phyloP scores from a whole-genome alignment of 179 eudicot genomes.

The Heliamphora pulchella region DNA sequence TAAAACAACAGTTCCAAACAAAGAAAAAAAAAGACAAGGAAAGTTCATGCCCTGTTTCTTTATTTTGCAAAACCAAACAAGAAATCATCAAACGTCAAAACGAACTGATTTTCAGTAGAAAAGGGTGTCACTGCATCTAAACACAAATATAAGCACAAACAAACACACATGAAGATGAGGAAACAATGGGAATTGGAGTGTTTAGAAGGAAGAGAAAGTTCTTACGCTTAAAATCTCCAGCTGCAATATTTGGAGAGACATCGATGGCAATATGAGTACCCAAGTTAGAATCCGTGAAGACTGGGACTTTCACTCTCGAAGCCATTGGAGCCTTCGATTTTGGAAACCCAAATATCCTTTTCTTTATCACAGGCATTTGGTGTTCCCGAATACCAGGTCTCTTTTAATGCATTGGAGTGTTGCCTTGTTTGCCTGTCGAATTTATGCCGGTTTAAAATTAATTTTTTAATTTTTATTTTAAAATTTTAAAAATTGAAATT shows the following conservation, averaged over 20 bases:
- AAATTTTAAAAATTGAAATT: too few species aligned
- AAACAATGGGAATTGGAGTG: background rate
- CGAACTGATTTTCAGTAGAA: background rate
- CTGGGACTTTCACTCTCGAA: conserved; percentile 24
- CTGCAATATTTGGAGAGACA: conserved; percentile 32
- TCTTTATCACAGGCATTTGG: background rate
- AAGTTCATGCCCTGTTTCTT: background rate
- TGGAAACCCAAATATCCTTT: background rate
- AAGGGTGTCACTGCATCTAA: background rate
- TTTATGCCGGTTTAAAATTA: too few species aligned
- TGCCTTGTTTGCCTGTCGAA: too few species aligned
- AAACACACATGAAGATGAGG: background rate
- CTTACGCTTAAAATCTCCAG: conserved; percentile 33
- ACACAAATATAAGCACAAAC: background rate
- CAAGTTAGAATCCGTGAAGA: conserved; percentile 49
- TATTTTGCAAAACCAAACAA: background rate
- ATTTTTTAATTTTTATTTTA: too few species aligned
- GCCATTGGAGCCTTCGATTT: conserved; percentile 20
- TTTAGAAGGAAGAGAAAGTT: background rate
- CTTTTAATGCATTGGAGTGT: too few species aligned
- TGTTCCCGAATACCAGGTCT: too few species aligned
- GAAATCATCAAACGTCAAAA: conserved; percentile 1
- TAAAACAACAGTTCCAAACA: too few species aligned
- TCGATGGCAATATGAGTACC: conserved; percentile 48
- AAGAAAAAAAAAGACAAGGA: too few species aligned